Evolutionary conservation across 805 yeast species (phyloP).

Genomic region (Ogataea ganodermae): DNA sequence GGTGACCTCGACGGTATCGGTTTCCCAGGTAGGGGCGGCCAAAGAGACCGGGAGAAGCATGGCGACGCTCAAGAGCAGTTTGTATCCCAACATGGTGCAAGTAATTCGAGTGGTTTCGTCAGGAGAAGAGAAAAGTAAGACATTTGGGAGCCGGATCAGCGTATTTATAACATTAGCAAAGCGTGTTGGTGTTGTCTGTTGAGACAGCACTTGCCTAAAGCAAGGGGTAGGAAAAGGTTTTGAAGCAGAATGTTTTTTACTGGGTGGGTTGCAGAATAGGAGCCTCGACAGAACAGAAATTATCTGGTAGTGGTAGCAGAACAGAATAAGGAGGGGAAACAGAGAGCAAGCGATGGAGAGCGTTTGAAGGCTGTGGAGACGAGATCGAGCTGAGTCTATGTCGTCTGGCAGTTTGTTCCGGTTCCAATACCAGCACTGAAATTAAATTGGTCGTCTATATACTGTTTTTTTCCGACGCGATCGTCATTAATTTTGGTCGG

Average conservation of each 20-base stretch:
- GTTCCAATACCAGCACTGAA: too few species aligned
- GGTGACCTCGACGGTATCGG: background rate
- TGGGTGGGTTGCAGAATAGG: too few species aligned
- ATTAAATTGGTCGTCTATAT: too few species aligned
- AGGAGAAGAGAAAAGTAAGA: too few species aligned
- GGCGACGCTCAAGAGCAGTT: conserved; percentile 5
- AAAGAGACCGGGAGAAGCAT: conserved; percentile 2
- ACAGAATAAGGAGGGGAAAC: background rate
- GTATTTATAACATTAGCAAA: background rate
- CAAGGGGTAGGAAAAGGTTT: too few species aligned
- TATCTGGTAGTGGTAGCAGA: background rate
- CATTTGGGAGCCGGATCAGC: background rate
- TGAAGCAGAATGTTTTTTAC: background rate
- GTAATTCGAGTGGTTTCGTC: too few species aligned
- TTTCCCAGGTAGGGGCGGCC: background rate
- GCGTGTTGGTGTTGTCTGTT: background rate
- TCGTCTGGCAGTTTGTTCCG: too few species aligned
- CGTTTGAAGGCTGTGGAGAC: too few species aligned
- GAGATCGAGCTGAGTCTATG: too few species aligned
- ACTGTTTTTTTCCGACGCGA: too few species aligned
- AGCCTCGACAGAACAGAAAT: background rate
- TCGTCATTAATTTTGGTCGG: too few species aligned
- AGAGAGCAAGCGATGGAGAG: background rate
- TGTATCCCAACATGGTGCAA: conserved; percentile 4
- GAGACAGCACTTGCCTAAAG: background rate